Conservation (phyloP, 257 asterid species). For the Voacanga thouarsii region DNA sequence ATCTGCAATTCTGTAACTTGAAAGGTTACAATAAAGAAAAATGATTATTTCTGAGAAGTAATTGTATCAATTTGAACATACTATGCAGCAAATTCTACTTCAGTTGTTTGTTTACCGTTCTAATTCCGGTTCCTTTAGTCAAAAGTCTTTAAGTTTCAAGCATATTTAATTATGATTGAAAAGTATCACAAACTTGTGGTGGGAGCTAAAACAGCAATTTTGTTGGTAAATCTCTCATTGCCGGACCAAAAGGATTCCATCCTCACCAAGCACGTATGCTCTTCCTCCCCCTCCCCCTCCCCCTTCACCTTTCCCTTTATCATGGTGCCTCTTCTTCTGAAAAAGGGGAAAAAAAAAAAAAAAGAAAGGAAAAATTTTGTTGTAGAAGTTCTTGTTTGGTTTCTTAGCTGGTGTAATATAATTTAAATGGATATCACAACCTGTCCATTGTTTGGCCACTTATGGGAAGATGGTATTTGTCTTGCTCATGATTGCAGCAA, state of each 20-base stretch:
- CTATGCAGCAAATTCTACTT: neutral
- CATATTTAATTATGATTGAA: too few relatives aligned
- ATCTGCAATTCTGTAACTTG: neutral
- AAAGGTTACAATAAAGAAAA: neutral
- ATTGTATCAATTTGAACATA: neutral
- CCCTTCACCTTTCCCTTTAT: neutral
- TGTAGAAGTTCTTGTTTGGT: neutral
- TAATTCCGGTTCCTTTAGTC: too few relatives aligned
- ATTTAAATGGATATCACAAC: neutral
- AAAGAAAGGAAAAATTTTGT: neutral
- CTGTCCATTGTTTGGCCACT: neutral
- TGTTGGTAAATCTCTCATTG: too few relatives aligned
- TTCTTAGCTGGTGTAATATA: too few relatives aligned
- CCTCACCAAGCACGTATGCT: too few relatives aligned
- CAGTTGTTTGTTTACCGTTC: neutral
- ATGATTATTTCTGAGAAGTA: neutral
- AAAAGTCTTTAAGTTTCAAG: too few relatives aligned
- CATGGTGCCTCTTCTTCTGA: neutral
- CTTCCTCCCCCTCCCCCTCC: neutral
- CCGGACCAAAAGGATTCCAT: too few relatives aligned
- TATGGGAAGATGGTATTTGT: neutral
- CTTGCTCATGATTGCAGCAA: neutral
- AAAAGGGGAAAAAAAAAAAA: neutral
- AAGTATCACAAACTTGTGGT: too few relatives aligned
- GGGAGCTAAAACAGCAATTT: too few relatives aligned